These are phyloP conservation scores for Phaffia tasmanica DNA, from an alignment of 768 basidiomycete genomes.

Conservation along the genomic window DNA sequence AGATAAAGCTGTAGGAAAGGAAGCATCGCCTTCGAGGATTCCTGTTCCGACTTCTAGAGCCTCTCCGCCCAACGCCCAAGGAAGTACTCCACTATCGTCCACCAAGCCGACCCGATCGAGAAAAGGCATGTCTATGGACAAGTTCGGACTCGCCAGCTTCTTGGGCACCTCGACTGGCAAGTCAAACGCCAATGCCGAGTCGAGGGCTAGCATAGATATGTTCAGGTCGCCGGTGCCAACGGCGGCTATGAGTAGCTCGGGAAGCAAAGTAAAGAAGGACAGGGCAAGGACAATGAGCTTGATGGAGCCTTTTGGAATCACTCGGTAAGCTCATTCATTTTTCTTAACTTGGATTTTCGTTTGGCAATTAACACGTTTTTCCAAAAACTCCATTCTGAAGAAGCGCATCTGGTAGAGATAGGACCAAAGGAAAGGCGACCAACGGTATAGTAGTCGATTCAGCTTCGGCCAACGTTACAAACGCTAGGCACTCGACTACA, in stretches of 20 bases:
- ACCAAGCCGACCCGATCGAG: constrained; percentile 29
- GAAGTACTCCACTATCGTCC: not conserved
- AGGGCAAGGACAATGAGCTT: constrained; percentile 69
- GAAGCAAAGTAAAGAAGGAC: constrained; percentile 43
- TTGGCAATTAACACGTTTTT: not conserved
- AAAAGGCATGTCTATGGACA: constrained; percentile 65
- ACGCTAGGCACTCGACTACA: not conserved
- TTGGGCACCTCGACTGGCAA: constrained; percentile 39
- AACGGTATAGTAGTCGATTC: constrained; percentile 14
- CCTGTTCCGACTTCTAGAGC: not conserved
- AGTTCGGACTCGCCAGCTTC: constrained; percentile 65
- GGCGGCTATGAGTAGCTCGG: constrained; percentile 22
- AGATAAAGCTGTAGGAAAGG: not conserved
- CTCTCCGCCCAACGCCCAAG: not conserved
- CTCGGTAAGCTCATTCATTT: constrained; percentile 32
- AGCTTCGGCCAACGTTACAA: constrained; percentile 13
- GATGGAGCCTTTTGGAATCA: constrained; percentile 58
- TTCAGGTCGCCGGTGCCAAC: not conserved
- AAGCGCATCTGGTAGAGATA: not conserved
- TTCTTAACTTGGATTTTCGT: not conserved
- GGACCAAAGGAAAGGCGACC: constrained; percentile 21
- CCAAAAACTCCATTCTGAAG: constrained; percentile 4
- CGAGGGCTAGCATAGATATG: constrained; percentile 11
- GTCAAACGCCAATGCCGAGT: constrained; percentile 5
- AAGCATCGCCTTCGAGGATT: not conserved